Evolutionary conservation across 768 basidiomycete species (phyloP).

Genomic region (Cubamyces sp.): DNA sequence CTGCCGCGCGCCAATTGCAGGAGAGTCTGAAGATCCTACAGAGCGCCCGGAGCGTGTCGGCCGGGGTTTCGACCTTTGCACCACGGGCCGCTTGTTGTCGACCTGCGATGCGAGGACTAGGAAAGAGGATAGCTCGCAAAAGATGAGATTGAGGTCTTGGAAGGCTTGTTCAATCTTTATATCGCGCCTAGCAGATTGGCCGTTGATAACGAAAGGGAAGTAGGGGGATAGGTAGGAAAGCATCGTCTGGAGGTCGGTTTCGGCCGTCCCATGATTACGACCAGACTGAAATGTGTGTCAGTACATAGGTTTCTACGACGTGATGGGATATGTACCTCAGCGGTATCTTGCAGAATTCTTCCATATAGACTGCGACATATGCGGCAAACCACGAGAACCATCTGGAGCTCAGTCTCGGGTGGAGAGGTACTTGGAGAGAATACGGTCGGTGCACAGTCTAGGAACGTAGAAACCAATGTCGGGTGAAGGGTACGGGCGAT

Average conservation of each 20-base stretch:
- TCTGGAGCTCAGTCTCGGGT: conserved; percentile 61
- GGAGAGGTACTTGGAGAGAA: conserved; percentile 71
- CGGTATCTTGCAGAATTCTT: conserved; percentile 48
- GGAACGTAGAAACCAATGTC: conserved; percentile 78
- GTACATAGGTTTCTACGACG: background rate
- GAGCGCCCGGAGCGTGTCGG: background rate
- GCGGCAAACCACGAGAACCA: conserved; percentile 58
- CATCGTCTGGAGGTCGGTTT: conserved; percentile 58
- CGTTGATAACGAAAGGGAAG: conserved; percentile 72
- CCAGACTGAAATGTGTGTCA: conserved; percentile 7
- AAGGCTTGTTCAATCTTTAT: conserved; percentile 67
- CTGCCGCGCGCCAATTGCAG: conserved; percentile 36
- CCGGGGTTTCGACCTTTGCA: background rate
- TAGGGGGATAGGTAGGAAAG: conserved; percentile 78
- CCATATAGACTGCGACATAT: conserved; percentile 67
- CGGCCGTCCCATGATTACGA: conserved; percentile 30
- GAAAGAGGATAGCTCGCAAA: conserved; percentile 76
- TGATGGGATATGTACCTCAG: conserved; percentile 34
- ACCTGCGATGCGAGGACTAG: conserved; percentile 45
- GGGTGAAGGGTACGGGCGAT: conserved; percentile 78
- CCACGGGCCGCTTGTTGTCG: conserved; percentile 2
- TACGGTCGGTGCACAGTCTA: conserved; percentile 84
- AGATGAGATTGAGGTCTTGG: conserved; percentile 74
- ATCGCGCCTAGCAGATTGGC: conserved; percentile 46
- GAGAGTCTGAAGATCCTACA: background rate